Percentiles rank a stretch among this genome's conserved stretches.
Conservation (phyloP, 2,329 filamentous ascomycete genomes). For the Westerdykella aurantiaca region DNA sequence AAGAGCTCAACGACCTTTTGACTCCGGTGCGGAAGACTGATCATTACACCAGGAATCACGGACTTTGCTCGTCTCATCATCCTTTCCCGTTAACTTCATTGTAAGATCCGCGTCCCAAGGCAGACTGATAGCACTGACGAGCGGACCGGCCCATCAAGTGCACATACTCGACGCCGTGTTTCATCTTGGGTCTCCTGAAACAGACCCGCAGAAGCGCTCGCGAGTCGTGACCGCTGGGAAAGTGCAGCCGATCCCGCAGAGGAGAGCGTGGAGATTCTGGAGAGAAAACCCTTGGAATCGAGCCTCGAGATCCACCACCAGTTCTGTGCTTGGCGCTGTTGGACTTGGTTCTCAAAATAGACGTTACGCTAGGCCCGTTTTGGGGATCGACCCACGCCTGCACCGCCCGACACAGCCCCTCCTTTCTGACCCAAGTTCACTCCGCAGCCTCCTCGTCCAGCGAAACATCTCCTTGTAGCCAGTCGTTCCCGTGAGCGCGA, state of each 20-base stretch:
- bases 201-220: slow-evolving; percentile 11
- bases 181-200: slow-evolving; percentile 14
- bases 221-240: slow-evolving; percentile 2
- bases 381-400: not conserved
- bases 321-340: no score
- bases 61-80: no score
- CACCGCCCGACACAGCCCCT: slow-evolving; percentile 15
- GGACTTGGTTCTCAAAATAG: not conserved
- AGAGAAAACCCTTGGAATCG: no score
- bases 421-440: slow-evolving; percentile 6
- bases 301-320: no score
- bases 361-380: not conserved
- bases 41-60: no score
- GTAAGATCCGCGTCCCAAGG: no score
- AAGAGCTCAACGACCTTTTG: no score
- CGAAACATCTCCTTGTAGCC: slow-evolving; percentile 11
- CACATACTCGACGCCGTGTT: not conserved
- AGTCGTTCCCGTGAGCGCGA: slow-evolving; percentile 14
- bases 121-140: no score
- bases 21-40: no score
- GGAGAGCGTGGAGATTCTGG: no score
- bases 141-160: no score
- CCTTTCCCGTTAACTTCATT: no score
- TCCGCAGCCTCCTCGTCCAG: slow-evolving; percentile 23
- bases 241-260: slow-evolving; percentile 9